Base-by-base conservation (phyloP, 768 basidiomycete genomes). In the Chalciporus sphaerocephalus region DNA sequence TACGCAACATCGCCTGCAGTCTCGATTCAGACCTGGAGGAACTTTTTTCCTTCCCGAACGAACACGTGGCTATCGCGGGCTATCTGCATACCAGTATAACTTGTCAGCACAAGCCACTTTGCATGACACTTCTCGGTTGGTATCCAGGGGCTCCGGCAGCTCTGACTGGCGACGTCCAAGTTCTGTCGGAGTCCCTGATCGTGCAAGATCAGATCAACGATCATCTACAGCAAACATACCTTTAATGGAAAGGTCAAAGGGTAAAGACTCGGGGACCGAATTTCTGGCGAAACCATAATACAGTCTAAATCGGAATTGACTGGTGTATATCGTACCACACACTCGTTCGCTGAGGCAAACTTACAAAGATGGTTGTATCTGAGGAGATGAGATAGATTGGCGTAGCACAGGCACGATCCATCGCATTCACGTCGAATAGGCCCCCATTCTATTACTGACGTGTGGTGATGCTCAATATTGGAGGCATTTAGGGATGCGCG, bases 361-460 rank as follows among this genome's bases (percentile, higher is more conserved):
- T 48, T 51, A 56, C n/a, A n/a, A n/a, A n/a, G n/a, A n/a, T n/a
- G 59, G 57, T 57, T 55, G 55, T 61, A 32, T 32, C 30, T 58
- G 52, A 60, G 58, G 38, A 58, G 55, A 58, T 47, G 48, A 63
- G 44, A 50, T 50, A 43, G 42, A 54, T 48, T 40, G 50, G 52
- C 34, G 34, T 47, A 21, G 42, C 40, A 46, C 42, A 27, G 41
- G 37, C 46, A 51, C 16, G 28, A 24, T 37, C 37, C 48, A 50
- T 41, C 40, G 40, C 34, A 21, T 54, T 47, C 39, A 46, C 30
- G 30, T 32, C n/a, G n/a, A n/a, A n/a, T 32, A 32, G 30, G 30
- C 30, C 30, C 15, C 30, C 30, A 15, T 5, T 15, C n/a, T 32
- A n/a, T 32, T 13, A 32, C 30, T 32, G n/a, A 51, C 50, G 59